These are phyloP conservation scores for Coemansia sp. DNA, from an alignment of 192 early-diverging fungal species.

Conservation along the genomic window DNA sequence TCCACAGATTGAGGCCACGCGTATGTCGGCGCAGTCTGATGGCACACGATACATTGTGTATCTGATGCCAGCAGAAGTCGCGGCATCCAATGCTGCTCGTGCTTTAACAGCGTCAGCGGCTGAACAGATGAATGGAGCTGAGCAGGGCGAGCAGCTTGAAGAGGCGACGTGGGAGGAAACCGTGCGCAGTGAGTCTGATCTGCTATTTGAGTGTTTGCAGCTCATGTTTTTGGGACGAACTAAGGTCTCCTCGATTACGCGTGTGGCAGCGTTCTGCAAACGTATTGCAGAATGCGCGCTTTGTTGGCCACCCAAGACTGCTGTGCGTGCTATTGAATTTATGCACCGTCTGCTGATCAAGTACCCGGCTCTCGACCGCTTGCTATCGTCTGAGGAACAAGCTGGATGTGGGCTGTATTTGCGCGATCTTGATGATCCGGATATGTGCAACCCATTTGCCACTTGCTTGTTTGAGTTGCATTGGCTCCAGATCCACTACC, in stretches of 20 bases:
- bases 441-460: slow-evolving; percentile 93
- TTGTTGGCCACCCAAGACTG: slow-evolving; percentile 73
- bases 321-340: slow-evolving; percentile 64
- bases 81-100: slow-evolving; percentile 29
- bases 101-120: background rate
- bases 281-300: slow-evolving; percentile 69
- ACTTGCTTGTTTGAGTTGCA: slow-evolving; percentile 86
- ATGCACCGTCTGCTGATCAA: slow-evolving; percentile 53
- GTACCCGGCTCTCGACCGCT: slow-evolving; percentile 62
- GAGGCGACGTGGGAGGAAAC: slow-evolving; percentile 54
- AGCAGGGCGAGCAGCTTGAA: slow-evolving; percentile 22
- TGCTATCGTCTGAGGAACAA: slow-evolving; percentile 66
- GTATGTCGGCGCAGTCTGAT: slow-evolving; percentile 43
- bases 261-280: slow-evolving; percentile 88
- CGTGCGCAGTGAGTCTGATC: slow-evolving; percentile 70
- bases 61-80: slow-evolving; percentile 41
- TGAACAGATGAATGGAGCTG: background rate
- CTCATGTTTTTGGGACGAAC: slow-evolving; percentile 79
- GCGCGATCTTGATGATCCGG: slow-evolving; percentile 81
- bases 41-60: slow-evolving; percentile 51
- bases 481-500: slow-evolving; percentile 59
- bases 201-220: slow-evolving; percentile 81
- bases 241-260: slow-evolving; percentile 71
- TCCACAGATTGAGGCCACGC: slow-evolving; percentile 63
- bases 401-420: slow-evolving; percentile 80